phyloP scores from a whole-genome alignment of 2,329 filamentous ascomycete genomes.

The Pyrenophora seminiperda region DNA sequence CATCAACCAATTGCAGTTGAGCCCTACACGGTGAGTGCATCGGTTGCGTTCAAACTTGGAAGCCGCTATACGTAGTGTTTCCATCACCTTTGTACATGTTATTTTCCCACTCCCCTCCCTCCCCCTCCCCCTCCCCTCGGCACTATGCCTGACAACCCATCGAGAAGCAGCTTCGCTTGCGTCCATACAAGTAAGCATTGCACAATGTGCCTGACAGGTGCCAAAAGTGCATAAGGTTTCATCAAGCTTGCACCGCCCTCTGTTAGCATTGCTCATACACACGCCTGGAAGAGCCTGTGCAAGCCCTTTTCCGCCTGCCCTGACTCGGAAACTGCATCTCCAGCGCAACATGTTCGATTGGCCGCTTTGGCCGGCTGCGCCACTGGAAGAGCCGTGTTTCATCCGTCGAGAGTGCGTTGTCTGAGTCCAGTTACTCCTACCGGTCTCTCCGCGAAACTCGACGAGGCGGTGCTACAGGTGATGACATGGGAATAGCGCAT shows the following conservation, averaged over 20 bases:
- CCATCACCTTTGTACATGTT: slow-evolving; percentile 5
- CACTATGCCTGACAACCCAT: neutral
- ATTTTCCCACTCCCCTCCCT: slow-evolving; percentile 2
- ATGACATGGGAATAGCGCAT: neutral
- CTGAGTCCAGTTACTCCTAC: slow-evolving; percentile 11
- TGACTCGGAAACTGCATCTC: no score
- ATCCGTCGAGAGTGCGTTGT: slow-evolving; percentile 13
- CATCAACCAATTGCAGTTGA: no score
- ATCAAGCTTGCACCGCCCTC: neutral
- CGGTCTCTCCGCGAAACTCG: slow-evolving; percentile 11
- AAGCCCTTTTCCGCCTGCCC: no score
- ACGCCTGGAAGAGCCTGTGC: neutral
- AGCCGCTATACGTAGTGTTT: no score
- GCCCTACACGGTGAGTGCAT: no score
- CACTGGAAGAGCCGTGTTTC: slow-evolving; percentile 18
- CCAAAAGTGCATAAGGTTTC: neutral
- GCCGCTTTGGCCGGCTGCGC: slow-evolving; percentile 17
- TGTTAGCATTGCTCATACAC: neutral
- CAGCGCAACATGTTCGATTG: slow-evolving; percentile 10
- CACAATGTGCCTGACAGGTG: slow-evolving; percentile 1
- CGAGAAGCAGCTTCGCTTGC: neutral
- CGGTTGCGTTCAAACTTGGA: slow-evolving; percentile 17
- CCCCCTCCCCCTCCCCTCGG: no score
- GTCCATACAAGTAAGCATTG: neutral
- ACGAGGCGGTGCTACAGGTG: slow-evolving; percentile 11